Conservation (phyloP, 2,329 filamentous ascomycete species). For the Stachybotrys chlorohalonatus region DNA sequence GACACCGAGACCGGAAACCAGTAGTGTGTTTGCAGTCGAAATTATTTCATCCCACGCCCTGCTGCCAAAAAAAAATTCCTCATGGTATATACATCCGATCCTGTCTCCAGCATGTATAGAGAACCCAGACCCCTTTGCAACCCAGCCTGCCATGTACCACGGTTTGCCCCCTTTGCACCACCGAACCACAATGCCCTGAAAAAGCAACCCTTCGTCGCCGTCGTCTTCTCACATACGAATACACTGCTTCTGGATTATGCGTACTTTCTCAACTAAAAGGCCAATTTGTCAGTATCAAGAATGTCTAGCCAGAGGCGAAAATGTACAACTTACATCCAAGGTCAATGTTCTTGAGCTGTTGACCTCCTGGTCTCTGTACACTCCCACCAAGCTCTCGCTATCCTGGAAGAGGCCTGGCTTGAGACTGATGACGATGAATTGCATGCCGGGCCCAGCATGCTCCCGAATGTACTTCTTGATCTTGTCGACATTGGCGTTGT, state of each 20-base stretch:
- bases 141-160: background rate
- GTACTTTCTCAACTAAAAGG: conserved; percentile 23
- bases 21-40: background rate
- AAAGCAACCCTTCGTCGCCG: too few species aligned
- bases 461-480: conserved; percentile 95
- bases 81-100: background rate
- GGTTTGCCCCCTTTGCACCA: background rate
- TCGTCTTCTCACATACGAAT: too few species aligned
- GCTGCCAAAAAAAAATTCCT: background rate
- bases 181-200: too few species aligned
- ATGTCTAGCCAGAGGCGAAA: background rate
- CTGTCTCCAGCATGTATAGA: background rate
- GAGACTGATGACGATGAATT: conserved; percentile 96
- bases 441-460: conserved; percentile 93
- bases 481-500: conserved; percentile 93
- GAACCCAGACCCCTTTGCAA: background rate
- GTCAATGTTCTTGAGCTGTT: conserved; percentile 90
- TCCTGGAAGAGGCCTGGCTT: conserved; percentile 95
- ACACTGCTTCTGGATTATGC: conserved; percentile 8
- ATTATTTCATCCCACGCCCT: background rate
- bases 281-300: background rate
- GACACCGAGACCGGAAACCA: too few species aligned
- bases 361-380: conserved; percentile 88
- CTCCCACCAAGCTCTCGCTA: conserved; percentile 89
- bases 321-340: conserved; percentile 68